Percentiles rank a stretch among this genome's conserved stretches.
Evolutionary conservation across 176 grass and related monocot genomes (phyloP).

Genomic region (Rhipidocladum racemiflorum): DNA sequence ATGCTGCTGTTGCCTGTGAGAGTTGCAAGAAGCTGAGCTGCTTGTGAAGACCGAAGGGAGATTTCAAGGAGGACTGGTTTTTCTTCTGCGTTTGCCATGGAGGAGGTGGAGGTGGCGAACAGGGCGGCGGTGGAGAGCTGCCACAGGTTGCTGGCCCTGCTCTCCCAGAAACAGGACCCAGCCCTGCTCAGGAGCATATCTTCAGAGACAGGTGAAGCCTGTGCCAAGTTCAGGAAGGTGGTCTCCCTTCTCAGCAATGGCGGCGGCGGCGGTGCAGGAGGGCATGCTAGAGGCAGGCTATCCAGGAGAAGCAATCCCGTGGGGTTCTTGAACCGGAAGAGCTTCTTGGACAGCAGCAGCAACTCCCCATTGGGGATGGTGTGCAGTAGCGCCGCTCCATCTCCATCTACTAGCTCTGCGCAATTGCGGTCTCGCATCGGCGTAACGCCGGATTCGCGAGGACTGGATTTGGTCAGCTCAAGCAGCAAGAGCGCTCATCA

Average conservation of each 20-base stretch:
- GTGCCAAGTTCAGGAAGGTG: slow-evolving; percentile 81
- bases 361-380: slow-evolving; percentile 9
- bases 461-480: slow-evolving; percentile 35
- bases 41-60: background rate
- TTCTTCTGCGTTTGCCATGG: slow-evolving; percentile 32
- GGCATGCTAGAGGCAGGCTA: slow-evolving; percentile 66
- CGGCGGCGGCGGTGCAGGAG: background rate
- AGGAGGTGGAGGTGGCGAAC: slow-evolving; percentile 77
- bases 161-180: slow-evolving; percentile 56
- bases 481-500: slow-evolving; percentile 21
- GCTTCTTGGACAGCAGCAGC: slow-evolving; percentile 38
- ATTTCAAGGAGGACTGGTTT: background rate
- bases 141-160: slow-evolving; percentile 62
- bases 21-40: slow-evolving; percentile 7
- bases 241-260: slow-evolving; percentile 47
- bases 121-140: slow-evolving; percentile 76
- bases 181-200: slow-evolving; percentile 48
- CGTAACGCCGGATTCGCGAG: background rate
- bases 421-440: slow-evolving; percentile 35
- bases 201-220: slow-evolving; percentile 57
- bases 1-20: slow-evolving; percentile 23
- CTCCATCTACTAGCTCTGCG: slow-evolving; percentile 38
- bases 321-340: slow-evolving; percentile 40
- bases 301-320: slow-evolving; percentile 28
- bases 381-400: slow-evolving; percentile 4